Evolutionary conservation across 2,329 filamentous ascomycete species (phyloP), one percentile per base, ranked within the genome.

Genomic region (Calonectria ilicicola): DNA sequence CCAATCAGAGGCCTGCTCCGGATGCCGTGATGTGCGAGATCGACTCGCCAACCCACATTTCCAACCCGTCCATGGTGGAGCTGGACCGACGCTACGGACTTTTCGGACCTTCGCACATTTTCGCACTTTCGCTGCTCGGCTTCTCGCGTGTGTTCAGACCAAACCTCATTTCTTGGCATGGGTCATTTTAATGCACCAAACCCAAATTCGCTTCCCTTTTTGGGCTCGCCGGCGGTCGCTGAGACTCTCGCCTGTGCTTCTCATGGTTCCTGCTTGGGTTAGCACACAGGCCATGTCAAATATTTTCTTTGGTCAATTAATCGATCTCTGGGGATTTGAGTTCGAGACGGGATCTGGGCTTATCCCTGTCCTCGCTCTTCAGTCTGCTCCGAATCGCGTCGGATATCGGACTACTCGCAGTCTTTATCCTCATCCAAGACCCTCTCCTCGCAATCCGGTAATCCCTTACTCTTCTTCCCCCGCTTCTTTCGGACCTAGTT

Each of bases 401-500:
- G 32, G 53, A 60, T 40, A 40, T 60, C 53, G 53, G 53, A 60
- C 53, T 60, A 29, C 15, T 60, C 53, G 53, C 53, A 60, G 32
- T 60, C 53, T 60, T 60, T 60, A 60, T 60, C 35, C 53, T 60
- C 32, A 5, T 19, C 53, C 53, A 60, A 60, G 53, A 23, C 53
- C 53, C 53, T 60, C 53, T 17, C 21, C 53, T 23, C n/a, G 29
- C 7, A 17, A 38, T 23, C 29, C 21, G 51, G 10, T 29, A 56
- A 35, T 56, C 21, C 32, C 29, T 58, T n/a, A 32, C 53, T 58
- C 53, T 60, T 60, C 53, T 14, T 60, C 32, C 53, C 32, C 32
- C 53, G 53, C 53, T 19, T 23, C 14, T 60, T 40, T 40, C 35
- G 53, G 53, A 23, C 21, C 32, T 60, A 40, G 23, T 40, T 60